Evolutionary conservation across 306 rosid genomes (phyloP).

Genomic region (Dicorynia guianensis): DNA sequence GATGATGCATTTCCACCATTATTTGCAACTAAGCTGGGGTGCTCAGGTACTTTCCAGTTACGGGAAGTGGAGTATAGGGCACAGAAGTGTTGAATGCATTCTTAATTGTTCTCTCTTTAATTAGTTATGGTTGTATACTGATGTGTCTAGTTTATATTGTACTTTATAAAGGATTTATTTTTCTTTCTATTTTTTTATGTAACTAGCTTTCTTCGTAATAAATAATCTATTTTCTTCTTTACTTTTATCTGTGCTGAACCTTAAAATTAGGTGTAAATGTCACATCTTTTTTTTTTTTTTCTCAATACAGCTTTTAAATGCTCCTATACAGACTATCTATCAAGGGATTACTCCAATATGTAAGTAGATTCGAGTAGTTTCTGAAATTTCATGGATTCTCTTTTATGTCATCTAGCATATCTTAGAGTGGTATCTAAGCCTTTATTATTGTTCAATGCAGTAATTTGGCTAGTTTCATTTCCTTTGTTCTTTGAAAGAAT

Average conservation of each 20-base stretch:
- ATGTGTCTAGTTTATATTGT: conserved; percentile 41
- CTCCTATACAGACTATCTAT: conserved; percentile 30
- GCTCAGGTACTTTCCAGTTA: conserved; percentile 45
- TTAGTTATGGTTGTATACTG: conserved; percentile 57
- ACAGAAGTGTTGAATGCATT: conserved; percentile 60
- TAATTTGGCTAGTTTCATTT: not conserved
- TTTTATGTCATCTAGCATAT: conserved; percentile 29
- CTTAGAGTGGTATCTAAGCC: conserved; percentile 14
- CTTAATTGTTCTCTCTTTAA: conserved; percentile 47
- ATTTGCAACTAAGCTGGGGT: conserved; percentile 36
- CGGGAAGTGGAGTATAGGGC: conserved; percentile 51
- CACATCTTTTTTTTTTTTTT: conserved; percentile 37
- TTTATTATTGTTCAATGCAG: conserved; percentile 15
- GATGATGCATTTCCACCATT: conserved; percentile 51
- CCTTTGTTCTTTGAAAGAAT: not conserved
- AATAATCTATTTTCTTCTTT: conserved; percentile 42
- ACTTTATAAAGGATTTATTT: conserved; percentile 38
- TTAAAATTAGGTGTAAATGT: conserved; percentile 41
- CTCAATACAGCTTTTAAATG: conserved; percentile 40
- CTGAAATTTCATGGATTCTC: conserved; percentile 19
- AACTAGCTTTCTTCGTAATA: conserved; percentile 44
- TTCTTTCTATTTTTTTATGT: conserved; percentile 47
- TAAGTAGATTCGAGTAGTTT: conserved; percentile 12
- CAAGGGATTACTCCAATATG: not conserved
- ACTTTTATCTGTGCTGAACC: conserved; percentile 18